Evolutionary conservation across 441 rosid species (phyloP).

Genomic region (Rhodomyrtus psidioides): DNA sequence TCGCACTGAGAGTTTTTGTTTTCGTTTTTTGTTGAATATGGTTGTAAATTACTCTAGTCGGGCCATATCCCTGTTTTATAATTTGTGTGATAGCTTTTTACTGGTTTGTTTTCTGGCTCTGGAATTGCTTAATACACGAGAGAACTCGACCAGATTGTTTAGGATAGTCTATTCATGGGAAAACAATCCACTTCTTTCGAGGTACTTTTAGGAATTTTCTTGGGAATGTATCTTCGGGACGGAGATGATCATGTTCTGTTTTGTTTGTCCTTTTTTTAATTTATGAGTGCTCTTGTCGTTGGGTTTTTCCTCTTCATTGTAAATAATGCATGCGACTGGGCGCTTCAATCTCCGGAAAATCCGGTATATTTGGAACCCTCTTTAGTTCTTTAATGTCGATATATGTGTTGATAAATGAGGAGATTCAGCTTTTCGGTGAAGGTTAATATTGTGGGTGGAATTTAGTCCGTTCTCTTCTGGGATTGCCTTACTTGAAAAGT

Average conservation of each 20-base stretch:
- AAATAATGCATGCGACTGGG: background rate
- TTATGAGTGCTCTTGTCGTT: background rate
- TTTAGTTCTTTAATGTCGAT: background rate
- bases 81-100: background rate
- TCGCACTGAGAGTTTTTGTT: background rate
- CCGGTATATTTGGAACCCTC: background rate
- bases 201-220: background rate
- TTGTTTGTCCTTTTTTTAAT: background rate
- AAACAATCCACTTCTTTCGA: background rate
- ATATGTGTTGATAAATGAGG: background rate
- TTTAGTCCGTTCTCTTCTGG: background rate
- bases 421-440: background rate
- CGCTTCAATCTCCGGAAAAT: background rate
- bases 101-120: background rate
- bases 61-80: background rate
- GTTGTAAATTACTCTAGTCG: background rate
- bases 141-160: background rate
- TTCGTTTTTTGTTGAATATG: background rate
- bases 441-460: background rate
- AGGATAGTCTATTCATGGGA: background rate
- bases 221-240: background rate
- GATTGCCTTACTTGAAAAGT: background rate
- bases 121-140: background rate
- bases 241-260: background rate
- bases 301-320: background rate